Evolutionary conservation across 345 rosid genomes (phyloP), one percentile per base, ranked within the genome.

Genomic region (Hevea brasiliensis): DNA sequence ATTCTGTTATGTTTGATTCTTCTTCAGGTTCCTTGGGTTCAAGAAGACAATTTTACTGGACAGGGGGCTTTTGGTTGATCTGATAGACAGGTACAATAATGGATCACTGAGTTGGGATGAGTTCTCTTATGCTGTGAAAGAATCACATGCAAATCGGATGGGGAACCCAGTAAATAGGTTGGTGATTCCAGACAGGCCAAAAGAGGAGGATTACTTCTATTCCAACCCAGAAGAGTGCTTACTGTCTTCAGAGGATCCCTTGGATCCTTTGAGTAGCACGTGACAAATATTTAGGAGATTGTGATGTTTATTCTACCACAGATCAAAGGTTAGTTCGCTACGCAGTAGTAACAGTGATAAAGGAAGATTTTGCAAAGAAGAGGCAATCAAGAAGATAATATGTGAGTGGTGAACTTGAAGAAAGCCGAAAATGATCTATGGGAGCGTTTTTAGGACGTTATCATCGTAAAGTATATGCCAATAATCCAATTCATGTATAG

Each of bases 201-300:
- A 92, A 68, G 98, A 91, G 77, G 99, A 95, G 81, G 98, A 95
- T 55, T 92, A 91, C 79, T 95, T 92, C 83, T 95, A 87, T 73
- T 88, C 99, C 41, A 95, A 95, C 79, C 98, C 99, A 7, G 89
- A 92, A 70, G 99, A 95, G 76, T 95, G 99, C 73, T 85, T 95
- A 80, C 84, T 85, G 72, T 71, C 79, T 14, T 65, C 86, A 65
- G 82, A 83, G 51, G 87, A 67, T 51, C 35, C 40, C 3, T 65
- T 65, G 56, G 40, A 79, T 70, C 65, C 70, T 5, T 42, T 77
- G 73, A 88, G 88, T 59, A 84, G 85, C 70, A 70, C 70, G 3
- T 87, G 82, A 85, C 76, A 50, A 1, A 45, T 61, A 18, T 40
- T 18, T 53, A 7, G 29, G 76, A 72, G 76, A 65, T 71, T 63